Evolutionary conservation across 2,329 filamentous ascomycete species (phyloP), one percentile per base, ranked within the genome.

Genomic region (Cladophialophora bantiana): DNA sequence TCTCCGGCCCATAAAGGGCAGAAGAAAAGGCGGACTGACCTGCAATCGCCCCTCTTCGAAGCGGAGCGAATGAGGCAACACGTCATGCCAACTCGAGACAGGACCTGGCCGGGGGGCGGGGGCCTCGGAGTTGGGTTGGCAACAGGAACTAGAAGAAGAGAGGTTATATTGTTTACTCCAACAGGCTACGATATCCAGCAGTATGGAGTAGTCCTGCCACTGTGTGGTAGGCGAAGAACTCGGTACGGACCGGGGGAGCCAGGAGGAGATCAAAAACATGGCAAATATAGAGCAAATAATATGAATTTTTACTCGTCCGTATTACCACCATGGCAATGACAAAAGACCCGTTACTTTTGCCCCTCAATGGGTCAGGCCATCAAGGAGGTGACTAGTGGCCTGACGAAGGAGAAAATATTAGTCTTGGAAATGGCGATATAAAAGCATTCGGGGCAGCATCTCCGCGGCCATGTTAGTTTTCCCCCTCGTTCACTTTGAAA

Each of bases 351-450:
- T 26, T 26, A 50, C 7, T 26, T 50, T 9, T 3, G 18, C 2
- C 40, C 18, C 18, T 50, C 13, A 7, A 26, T 26, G 45, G 18
- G 15, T 50, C 45, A 50, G 4, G 45, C 45, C 45, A 50, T 50
- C 7, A 26, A 26, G 20, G 12, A 4, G 15, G n/a, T 18, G 18
- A 5, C 12, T 20, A 5, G 45, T 50, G 45, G 45, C 45, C 20
- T 50, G 45, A 50, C 18, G 5, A 9, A 12, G 4, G 18, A 4
- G 26, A 50, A 10, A 50, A 50, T 50, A 50, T 50, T 50, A 50
- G 45, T 50, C 45, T 20, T 50, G 45, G 18, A 50, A 50, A 50
- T 50, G 45, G 45, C 18, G 18, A 50, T 50, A 50, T 50, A 26
- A 26, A 50, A 26, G 45, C 45, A 18, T 9, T 3, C 12, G 45